Conservation (phyloP, 1,284 basidiomycete species). For the Marasmius fiardii region DNA sequence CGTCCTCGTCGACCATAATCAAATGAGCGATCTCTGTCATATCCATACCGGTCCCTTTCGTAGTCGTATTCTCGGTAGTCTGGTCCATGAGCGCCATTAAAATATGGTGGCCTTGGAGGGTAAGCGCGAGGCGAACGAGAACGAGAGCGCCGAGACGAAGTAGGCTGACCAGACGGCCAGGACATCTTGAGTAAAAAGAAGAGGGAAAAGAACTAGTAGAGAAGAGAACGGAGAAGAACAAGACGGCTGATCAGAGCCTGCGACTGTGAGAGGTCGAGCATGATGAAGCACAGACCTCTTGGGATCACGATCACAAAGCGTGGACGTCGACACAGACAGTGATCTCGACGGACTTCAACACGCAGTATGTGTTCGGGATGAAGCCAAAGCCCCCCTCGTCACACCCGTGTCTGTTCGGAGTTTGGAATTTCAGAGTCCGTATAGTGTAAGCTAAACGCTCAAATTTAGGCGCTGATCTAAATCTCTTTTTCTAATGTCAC, state of each 20-base stretch:
- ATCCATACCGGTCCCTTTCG: conserved; percentile 66
- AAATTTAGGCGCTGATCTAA: background rate
- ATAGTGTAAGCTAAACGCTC: no score
- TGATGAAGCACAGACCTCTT: conserved; percentile 88
- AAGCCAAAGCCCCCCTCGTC: conserved; percentile 18
- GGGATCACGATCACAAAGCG: conserved; percentile 57
- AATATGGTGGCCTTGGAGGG: conserved; percentile 50
- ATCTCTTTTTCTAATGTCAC: background rate
- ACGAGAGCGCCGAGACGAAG: conserved; percentile 69
- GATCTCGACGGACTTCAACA: conserved; percentile 53
- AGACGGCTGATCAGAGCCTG: conserved; percentile 65
- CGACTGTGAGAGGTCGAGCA: conserved; percentile 70
- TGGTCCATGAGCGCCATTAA: conserved; percentile 52
- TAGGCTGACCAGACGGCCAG: conserved; percentile 68
- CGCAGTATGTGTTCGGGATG: conserved; percentile 65
- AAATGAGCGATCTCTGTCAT: conserved; percentile 63
- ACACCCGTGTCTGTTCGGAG: background rate
- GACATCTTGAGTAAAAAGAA: conserved; percentile 52
- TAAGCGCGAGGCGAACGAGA: conserved; percentile 72
- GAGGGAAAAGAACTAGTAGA: conserved; percentile 59
- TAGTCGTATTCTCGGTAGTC: conserved; percentile 61
- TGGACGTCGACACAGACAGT: conserved; percentile 51
- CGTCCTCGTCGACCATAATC: conserved; percentile 64
- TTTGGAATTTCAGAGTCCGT: background rate
- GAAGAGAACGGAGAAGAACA: conserved; percentile 56